phyloP scores from a whole-genome alignment of 352 stramenopile species.

The Saprolegnia parasitica region DNA sequence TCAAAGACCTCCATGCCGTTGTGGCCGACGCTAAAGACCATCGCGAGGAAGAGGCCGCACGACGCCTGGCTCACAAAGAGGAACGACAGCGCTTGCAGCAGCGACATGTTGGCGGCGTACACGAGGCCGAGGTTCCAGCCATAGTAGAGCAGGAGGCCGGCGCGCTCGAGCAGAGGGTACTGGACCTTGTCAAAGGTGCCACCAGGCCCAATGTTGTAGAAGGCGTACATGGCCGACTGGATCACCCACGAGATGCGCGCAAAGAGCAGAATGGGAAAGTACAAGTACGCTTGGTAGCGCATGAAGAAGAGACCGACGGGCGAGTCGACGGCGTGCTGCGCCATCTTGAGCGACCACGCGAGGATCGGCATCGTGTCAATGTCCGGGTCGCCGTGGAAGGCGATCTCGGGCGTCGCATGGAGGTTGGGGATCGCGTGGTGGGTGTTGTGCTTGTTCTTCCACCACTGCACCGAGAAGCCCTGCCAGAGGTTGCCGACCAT shows the following conservation, averaged over 20 bases:
- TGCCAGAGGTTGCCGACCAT: conserved; percentile 97
- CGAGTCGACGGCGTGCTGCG: conserved; percentile 76
- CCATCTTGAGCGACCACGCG: conserved; percentile 96
- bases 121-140: conserved; percentile 87
- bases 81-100: conserved; percentile 66
- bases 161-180: conserved; percentile 76
- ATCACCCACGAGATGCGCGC: conserved; percentile 95
- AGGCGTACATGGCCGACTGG: conserved; percentile 95
- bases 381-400: conserved; percentile 93
- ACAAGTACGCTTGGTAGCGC: conserved; percentile 90
- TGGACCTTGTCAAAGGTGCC: conserved; percentile 80
- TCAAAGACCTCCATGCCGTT: conserved; percentile 98
- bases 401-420: conserved; percentile 82
- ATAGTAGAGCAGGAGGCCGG: conserved; percentile 86
- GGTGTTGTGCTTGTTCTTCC: conserved; percentile 99
- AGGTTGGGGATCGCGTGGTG: conserved; percentile 98
- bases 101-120: conserved; percentile 53
- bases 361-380: conserved; percentile 99
- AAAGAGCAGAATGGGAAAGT: conserved; percentile 97
- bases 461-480: conserved; percentile 96
- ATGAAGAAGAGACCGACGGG: conserved; percentile 88
- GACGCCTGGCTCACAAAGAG: conserved; percentile 82
- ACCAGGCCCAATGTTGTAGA: conserved; percentile 78
- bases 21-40: conserved; percentile 97
- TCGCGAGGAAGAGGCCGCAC: conserved; percentile 93